These are phyloP conservation scores for Dioscorea zingiberensis DNA, from an alignment of 106 monocot species.

Conservation along the genomic window DNA sequence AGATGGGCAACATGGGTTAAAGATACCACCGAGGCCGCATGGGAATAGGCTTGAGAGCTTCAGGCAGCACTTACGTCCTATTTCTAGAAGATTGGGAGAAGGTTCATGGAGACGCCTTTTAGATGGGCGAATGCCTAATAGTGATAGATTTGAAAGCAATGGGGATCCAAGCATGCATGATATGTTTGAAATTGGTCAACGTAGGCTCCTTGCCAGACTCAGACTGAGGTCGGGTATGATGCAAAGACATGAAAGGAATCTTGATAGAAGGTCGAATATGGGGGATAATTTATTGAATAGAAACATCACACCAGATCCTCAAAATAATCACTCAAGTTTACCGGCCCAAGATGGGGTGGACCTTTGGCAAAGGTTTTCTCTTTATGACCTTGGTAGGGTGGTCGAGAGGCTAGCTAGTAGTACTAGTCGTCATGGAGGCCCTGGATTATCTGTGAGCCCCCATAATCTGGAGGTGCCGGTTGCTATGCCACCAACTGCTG, in stretches of 20 bases:
- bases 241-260: constrained; percentile 23
- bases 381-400: constrained; percentile 46
- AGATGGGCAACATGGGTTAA: constrained; percentile 3
- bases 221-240: constrained; percentile 48
- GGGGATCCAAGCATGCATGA: constrained; percentile 36
- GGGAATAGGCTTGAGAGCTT: constrained; percentile 20
- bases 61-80: constrained; percentile 16
- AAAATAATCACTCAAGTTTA: constrained; percentile 13
- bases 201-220: constrained; percentile 36
- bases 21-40: constrained; percentile 21
- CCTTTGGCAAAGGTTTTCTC: constrained; percentile 26
- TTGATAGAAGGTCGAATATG: constrained; percentile 3
- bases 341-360: constrained; percentile 29
- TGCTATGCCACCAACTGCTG: constrained; percentile 20
- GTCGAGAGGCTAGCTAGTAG: constrained; percentile 36
- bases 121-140: constrained; percentile 30
- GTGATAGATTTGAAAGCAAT: constrained; percentile 26
- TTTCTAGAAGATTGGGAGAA: constrained; percentile 9
- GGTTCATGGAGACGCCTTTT: constrained; percentile 28
- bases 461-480: constrained; percentile 18
- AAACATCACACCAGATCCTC: constrained; percentile 13
- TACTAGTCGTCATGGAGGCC: constrained; percentile 17
- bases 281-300: constrained; percentile 14
- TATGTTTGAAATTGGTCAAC: constrained; percentile 28
- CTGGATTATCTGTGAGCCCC: constrained; percentile 34